Percentiles rank a stretch among this genome's conserved stretches.
These are phyloP conservation scores for Boletus fagicola DNA, from an alignment of 768 basidiomycete genomes.

Conservation along the genomic window DNA sequence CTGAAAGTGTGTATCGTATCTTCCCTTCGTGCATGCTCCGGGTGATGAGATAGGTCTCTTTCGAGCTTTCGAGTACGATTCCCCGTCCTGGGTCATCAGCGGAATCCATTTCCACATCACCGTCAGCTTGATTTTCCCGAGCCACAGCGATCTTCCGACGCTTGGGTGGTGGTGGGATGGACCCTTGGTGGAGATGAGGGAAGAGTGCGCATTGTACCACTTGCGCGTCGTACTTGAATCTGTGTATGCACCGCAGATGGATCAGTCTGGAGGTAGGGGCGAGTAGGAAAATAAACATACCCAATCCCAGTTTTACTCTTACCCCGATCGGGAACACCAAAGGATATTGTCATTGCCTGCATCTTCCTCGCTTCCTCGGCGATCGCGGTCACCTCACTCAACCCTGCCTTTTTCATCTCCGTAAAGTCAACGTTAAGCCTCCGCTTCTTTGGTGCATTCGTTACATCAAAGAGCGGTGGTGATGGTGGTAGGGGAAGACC, in stretches of 20 bases:
- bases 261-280: not conserved
- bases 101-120: constrained; percentile 9
- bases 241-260: constrained; percentile 19
- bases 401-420: constrained; percentile 21
- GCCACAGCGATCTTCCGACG: constrained; percentile 26
- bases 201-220: constrained; percentile 46
- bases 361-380: constrained; percentile 42
- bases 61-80: constrained; percentile 26
- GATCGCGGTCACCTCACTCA: constrained; percentile 22
- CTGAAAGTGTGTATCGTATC: no score
- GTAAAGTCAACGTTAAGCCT: constrained; percentile 26
- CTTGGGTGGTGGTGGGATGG: constrained; percentile 23
- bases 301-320: constrained; percentile 42
- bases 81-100: constrained; percentile 14
- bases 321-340: constrained; percentile 36
- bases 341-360: constrained; percentile 47
- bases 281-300: constrained; percentile 33
- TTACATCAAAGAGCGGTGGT: constrained; percentile 35
- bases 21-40: constrained; percentile 7
- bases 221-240: constrained; percentile 53
- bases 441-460: constrained; percentile 33
- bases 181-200: constrained; percentile 30
- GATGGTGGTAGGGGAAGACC: constrained; percentile 27
- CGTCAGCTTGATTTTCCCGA: constrained; percentile 8
- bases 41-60: constrained; percentile 25